phyloP scores from a whole-genome alignment of 768 basidiomycete species.

The Daedaleopsis sinensis region DNA sequence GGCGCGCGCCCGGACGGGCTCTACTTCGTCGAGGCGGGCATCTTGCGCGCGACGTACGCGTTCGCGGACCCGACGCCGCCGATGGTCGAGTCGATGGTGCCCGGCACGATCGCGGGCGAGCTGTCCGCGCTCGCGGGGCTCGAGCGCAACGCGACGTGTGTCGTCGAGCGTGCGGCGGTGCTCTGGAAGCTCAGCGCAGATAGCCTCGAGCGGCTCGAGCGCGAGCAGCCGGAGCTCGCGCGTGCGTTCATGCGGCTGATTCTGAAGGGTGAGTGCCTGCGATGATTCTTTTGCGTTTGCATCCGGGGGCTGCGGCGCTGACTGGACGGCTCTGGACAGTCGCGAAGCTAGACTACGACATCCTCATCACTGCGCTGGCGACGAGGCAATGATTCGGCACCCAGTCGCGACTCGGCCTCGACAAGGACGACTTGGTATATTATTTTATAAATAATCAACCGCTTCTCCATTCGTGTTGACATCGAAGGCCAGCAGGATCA shows the following conservation, averaged over 20 bases:
- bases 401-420: no score
- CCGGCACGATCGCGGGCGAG: conserved; percentile 92
- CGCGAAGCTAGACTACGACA: conserved; percentile 68
- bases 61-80: conserved; percentile 69
- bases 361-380: conserved; percentile 59
- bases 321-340: conserved; percentile 37
- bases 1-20: conserved; percentile 80
- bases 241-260: conserved; percentile 66
- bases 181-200: conserved; percentile 79
- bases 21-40: conserved; percentile 88
- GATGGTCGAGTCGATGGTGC: conserved; percentile 91
- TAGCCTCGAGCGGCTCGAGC: conserved; percentile 63
- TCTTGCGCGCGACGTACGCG: conserved; percentile 78
- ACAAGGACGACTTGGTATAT: no score
- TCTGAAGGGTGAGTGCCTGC: conserved; percentile 59
- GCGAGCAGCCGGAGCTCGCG: conserved; percentile 69
- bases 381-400: conserved; percentile 32
- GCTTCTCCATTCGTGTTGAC: no score
- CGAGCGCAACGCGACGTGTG: conserved; percentile 82
- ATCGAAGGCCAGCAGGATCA: no score
- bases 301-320: conserved; percentile 21
- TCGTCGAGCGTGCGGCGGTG: conserved; percentile 75
- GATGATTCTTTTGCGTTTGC: background rate
- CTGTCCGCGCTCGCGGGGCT: conserved; percentile 80
- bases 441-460: no score